Evolutionary conservation across 768 basidiomycete genomes (phyloP), one percentile per base, ranked within the genome.

Genomic region (Naematelia encephala): DNA sequence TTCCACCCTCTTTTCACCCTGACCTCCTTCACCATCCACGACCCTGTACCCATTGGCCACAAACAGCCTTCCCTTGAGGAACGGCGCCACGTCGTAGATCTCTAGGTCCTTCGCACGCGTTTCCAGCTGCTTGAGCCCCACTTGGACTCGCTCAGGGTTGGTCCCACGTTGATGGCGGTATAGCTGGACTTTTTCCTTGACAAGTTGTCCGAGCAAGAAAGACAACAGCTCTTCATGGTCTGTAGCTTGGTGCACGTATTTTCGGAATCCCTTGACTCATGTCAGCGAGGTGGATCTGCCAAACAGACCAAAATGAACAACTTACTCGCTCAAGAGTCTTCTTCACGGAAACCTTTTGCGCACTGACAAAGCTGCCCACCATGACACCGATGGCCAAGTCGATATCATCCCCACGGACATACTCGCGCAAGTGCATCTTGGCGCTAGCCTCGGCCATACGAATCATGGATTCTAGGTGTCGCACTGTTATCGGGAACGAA

Each of bases 291-390:
- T 8, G 46, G 21, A 3, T 28, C 16, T 58, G n/a, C 47, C 29
- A 55, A 12, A 12, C 5, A 26, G 11, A 25, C 1, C 44, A 19
- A 23, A 16, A 39, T 39, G n/a, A 47, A 4, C 28, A 23, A 82
- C 86, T 66, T 67, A 94, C 94, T 70, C 96, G 82, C 78, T 99
- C 91, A 46, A 99, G 81, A 2, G 92, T 93, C 81, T 91, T 96
- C 83, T 97, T 97, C 81, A 98, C 94, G 59, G 89, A 91, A 84
- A 92, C 87, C 82, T 99, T 99, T 77, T 99, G 96, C 25, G 96
- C 89, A 66, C 79, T 93, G 59, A 99, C 90, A 77, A 99, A 99
- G 79, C 90, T 92, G 53, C 87, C 87, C 26, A 99, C 86, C 2
- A 91, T 89, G 48, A 97, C 93, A 69, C 91, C 91, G 62, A 99